Evolutionary conservation across 306 rosid species (phyloP).

Genomic region (Oemleria cerasiformis): DNA sequence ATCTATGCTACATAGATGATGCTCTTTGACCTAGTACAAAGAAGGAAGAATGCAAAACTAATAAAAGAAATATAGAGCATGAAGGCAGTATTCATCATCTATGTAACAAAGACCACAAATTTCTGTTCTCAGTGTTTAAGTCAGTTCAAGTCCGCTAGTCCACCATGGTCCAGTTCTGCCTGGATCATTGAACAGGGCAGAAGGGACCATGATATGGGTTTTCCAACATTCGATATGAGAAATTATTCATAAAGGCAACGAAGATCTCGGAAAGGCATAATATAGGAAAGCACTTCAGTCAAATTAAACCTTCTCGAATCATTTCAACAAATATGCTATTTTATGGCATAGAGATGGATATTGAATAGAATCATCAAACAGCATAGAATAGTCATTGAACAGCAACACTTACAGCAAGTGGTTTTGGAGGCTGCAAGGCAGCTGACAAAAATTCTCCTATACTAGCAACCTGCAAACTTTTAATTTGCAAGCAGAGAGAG

Average conservation of each 20-base stretch:
- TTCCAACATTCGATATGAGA: too few relatives aligned
- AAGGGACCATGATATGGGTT: too few relatives aligned
- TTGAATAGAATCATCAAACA: not conserved
- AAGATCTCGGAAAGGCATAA: too few relatives aligned
- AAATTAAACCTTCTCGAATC: too few relatives aligned
- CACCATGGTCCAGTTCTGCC: too few relatives aligned
- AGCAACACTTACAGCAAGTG: conserved; percentile 62
- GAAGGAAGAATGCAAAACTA: not conserved
- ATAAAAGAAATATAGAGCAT: not conserved
- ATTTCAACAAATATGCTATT: not conserved
- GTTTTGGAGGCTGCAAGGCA: conserved; percentile 88
- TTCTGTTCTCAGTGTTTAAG: too few relatives aligned
- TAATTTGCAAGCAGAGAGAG: conserved; percentile 97
- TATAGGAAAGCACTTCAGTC: too few relatives aligned
- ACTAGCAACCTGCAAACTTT: conserved; percentile 93
- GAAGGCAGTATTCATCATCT: not conserved
- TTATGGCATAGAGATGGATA: not conserved
- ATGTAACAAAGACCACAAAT: too few relatives aligned
- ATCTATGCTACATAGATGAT: not conserved
- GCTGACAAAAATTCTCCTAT: conserved; percentile 90
- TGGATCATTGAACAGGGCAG: too few relatives aligned
- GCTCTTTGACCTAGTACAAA: not conserved
- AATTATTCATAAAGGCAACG: too few relatives aligned
- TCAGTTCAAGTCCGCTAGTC: too few relatives aligned
- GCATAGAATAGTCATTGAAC: not conserved